A percentile compares a stretch with the other conserved stretches of the same genome.
phyloP scores from a whole-genome alignment of 225 moss, liverwort and hornwort genomes.

The Thuidium tamariscinum region DNA sequence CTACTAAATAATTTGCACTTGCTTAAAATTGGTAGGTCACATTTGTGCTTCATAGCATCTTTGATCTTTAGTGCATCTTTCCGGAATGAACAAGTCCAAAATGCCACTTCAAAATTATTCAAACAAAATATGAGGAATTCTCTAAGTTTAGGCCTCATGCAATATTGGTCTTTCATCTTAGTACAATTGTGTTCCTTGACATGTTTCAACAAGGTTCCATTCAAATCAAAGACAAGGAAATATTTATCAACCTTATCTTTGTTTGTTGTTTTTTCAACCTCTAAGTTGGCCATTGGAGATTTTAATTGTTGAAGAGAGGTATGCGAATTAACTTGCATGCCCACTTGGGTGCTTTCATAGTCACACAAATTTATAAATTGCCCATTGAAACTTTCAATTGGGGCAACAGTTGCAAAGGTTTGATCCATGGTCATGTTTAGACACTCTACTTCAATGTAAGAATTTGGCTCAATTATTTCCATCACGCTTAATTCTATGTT shows the following conservation, averaged over 20 bases:
- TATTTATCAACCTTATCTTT: neutral
- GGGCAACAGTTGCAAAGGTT: too few relatives aligned
- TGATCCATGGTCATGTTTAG: too few relatives aligned
- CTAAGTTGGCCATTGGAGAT: neutral
- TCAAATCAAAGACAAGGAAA: neutral
- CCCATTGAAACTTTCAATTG: neutral
- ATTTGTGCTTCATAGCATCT: neutral
- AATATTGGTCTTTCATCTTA: neutral
- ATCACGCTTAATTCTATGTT: too few relatives aligned
- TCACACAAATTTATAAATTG: neutral
- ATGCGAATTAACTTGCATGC: neutral
- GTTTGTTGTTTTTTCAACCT: neutral
- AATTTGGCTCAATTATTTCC: too few relatives aligned
- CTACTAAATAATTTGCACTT: neutral
- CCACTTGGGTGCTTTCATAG: neutral
- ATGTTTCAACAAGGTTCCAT: neutral
- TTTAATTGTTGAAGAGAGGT: neutral
- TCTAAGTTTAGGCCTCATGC: neutral
- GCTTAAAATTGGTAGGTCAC: neutral
- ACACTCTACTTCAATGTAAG: too few relatives aligned
- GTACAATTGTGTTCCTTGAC: accelerated
- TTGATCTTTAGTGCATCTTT: neutral
- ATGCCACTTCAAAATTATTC: neutral
- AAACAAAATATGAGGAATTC: neutral
- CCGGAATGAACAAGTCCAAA: neutral